A percentile compares a stretch with the other conserved stretches of the same genome.
Conservation (phyloP, 352 stramenopile genomes). For the Phytophthora hibernalis region DNA sequence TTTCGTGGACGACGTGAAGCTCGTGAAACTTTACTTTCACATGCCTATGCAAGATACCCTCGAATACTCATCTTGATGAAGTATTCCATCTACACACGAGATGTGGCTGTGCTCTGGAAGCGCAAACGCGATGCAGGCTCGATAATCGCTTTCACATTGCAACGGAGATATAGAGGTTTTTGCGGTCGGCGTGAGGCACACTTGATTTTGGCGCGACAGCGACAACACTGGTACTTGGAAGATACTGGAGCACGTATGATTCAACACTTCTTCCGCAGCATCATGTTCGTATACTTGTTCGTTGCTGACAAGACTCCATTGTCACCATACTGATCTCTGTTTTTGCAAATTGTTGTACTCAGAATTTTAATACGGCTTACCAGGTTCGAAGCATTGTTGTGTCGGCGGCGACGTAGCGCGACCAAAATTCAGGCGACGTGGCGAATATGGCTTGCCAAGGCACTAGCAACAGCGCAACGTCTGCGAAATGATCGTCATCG, state of each 20-base stretch:
- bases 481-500: constrained; percentile 47
- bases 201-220: constrained; percentile 30
- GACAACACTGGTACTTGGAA: constrained; percentile 45
- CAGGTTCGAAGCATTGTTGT: constrained; percentile 48
- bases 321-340: constrained; percentile 1
- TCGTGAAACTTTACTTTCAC: constrained; percentile 43
- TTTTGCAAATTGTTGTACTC: constrained; percentile 17
- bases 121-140: constrained; percentile 57
- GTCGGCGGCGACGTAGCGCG: constrained; percentile 44
- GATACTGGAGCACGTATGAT: constrained; percentile 54
- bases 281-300: constrained; percentile 55
- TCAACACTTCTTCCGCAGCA: constrained; percentile 82
- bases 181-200: constrained; percentile 49
- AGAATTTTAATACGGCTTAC: constrained; percentile 65
- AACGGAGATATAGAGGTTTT: constrained; percentile 60
- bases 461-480: constrained; percentile 43
- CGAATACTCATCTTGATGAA: constrained; percentile 58
- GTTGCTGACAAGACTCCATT: neutral
- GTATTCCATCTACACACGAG: constrained; percentile 62
- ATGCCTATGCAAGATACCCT: constrained; percentile 47
- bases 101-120: constrained; percentile 67
- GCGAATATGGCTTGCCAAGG: constrained; percentile 81
- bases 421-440: constrained; percentile 75
- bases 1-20: constrained; percentile 48
- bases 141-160: constrained; percentile 43